Percentiles rank a stretch among this genome's conserved stretches.
These are phyloP conservation scores for Blastocystis sp. DNA, from an alignment of 352 stramenopile species.

Conservation along the genomic window DNA sequence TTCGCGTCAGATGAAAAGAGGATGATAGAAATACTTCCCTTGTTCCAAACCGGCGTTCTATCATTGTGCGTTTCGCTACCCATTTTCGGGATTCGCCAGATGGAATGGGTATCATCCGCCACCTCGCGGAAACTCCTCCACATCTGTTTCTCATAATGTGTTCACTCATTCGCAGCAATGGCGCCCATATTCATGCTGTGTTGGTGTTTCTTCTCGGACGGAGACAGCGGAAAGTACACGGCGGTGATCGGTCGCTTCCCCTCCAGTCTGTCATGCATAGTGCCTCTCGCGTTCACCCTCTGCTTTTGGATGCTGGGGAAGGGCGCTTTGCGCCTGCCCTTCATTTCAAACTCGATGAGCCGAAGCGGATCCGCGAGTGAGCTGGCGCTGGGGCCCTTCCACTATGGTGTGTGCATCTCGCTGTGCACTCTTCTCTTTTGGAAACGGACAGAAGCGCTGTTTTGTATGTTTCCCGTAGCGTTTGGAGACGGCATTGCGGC, in stretches of 20 bases:
- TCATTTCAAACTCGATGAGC: constrained; percentile 55
- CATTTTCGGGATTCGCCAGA: constrained; percentile 34
- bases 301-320: constrained; percentile 57
- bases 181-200: constrained; percentile 60
- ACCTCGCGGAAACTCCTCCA: constrained; percentile 64
- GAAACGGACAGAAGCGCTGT: constrained; percentile 54
- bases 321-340: not conserved
- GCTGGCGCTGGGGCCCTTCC: constrained; percentile 26
- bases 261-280: not conserved
- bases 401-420: constrained; percentile 66
- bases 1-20: not conserved
- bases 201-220: constrained; percentile 55
- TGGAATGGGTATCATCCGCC: constrained; percentile 29
- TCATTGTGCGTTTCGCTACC: constrained; percentile 33
- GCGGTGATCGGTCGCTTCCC: constrained; percentile 40
- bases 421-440: constrained; percentile 57
- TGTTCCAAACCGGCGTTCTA: constrained; percentile 37
- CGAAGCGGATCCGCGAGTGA: constrained; percentile 32
- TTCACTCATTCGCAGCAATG: constrained; percentile 26
- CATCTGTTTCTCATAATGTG: constrained; percentile 31
- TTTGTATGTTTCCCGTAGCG: constrained; percentile 44
- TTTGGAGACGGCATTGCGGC: constrained; percentile 66
- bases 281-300: constrained; percentile 58
- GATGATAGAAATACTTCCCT: not conserved
- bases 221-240: constrained; percentile 4